Conservation (phyloP, 31 red algal species). For the Odonthalia washingtoniensis region DNA sequence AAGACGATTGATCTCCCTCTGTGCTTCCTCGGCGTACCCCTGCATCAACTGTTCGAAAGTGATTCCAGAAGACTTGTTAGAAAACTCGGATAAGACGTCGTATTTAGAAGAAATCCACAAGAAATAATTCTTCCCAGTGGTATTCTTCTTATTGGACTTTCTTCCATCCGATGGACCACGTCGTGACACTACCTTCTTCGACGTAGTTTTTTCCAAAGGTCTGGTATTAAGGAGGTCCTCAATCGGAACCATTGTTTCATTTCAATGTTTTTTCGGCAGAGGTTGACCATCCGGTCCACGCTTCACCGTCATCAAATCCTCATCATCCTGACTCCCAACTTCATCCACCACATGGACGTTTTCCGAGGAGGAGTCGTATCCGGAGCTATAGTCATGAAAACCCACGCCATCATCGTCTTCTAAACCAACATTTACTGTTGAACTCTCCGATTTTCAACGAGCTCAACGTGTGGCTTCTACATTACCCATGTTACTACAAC, state of each 20-base stretch:
- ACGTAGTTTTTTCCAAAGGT: neutral
- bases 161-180: too few species aligned
- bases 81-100: neutral
- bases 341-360: neutral
- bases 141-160: neutral
- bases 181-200: neutral
- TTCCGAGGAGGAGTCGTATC: neutral
- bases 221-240: neutral
- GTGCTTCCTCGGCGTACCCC: neutral
- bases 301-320: neutral
- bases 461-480: neutral
- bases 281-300: neutral
- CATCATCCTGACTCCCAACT: neutral
- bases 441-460: neutral
- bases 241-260: neutral
- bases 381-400: neutral
- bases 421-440: neutral
- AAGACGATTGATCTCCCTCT: neutral
- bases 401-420: neutral
- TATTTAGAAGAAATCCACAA: neutral
- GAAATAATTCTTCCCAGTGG: neutral
- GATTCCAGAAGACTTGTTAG: neutral
- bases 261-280: neutral
- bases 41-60: neutral
- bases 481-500: neutral